Evolutionary conservation across 1,139 yeast genomes (phyloP).

Genomic region (Taphrina communis): DNA sequence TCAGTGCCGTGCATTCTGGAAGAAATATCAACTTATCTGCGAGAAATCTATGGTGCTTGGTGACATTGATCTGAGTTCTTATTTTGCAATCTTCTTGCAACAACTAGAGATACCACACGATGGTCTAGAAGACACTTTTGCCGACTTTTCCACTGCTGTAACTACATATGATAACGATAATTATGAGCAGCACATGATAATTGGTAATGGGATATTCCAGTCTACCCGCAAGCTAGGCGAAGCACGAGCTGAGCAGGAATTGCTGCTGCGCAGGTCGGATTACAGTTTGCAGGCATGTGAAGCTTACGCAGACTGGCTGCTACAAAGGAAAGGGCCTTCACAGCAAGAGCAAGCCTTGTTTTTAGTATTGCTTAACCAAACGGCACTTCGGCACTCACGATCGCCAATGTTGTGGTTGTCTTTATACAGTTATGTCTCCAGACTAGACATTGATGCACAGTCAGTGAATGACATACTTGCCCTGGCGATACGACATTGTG

Average conservation of each 20-base stretch:
- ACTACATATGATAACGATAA: constrained; percentile 50
- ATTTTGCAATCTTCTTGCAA: neutral
- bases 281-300: constrained; percentile 48
- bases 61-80: neutral
- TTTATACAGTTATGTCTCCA: constrained; percentile 2
- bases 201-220: constrained; percentile 54
- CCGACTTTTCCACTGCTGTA: constrained; percentile 57
- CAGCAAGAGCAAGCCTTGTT: neutral
- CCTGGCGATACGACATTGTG: constrained; percentile 1
- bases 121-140: constrained; percentile 56
- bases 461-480: neutral
- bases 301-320: constrained; percentile 50
- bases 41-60: neutral
- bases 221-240: constrained; percentile 50
- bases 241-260: constrained; percentile 48
- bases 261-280: constrained; percentile 43
- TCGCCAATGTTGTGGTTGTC: constrained; percentile 10
- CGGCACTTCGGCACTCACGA: neutral
- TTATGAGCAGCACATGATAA: constrained; percentile 51
- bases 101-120: constrained; percentile 54
- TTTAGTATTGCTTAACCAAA: neutral
- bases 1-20: constrained; percentile 14
- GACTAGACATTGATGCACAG: neutral
- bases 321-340: neutral
- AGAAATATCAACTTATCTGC: neutral